Evolutionary conservation across 2,329 filamentous ascomycete genomes (phyloP).

Genomic region (Colletotrichum sp.): DNA sequence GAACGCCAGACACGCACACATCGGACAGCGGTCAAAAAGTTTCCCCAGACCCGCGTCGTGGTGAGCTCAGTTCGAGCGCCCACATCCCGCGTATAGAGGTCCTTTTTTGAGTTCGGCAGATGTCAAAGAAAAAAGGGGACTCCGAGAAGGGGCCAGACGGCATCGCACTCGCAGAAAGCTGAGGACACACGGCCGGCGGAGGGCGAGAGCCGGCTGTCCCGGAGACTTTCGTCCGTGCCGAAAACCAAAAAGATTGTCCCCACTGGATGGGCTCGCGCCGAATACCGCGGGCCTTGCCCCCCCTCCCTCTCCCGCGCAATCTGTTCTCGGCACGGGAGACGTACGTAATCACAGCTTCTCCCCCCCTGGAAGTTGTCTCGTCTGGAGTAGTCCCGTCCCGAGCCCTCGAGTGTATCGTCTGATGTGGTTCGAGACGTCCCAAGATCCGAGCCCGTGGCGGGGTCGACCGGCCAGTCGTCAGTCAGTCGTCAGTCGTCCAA

Average conservation of each 20-base stretch:
- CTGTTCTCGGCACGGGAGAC: not conserved
- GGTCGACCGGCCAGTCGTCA: not conserved
- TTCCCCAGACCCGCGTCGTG: not conserved
- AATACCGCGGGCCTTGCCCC: not conserved
- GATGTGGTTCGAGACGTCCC: constrained; percentile 13
- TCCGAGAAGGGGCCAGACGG: not conserved
- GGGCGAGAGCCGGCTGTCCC: not conserved
- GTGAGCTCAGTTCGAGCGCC: not conserved
- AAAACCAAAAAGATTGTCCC: not conserved
- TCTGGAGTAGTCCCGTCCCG: not conserved
- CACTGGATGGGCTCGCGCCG: not conserved
- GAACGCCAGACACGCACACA: not conserved
- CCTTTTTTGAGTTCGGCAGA: not conserved
- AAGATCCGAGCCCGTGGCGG: not conserved
- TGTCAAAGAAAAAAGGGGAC: not conserved
- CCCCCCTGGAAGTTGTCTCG: not conserved
- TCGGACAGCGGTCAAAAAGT: not conserved
- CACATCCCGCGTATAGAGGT: not conserved
- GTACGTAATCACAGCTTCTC: not conserved
- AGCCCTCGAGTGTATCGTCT: constrained; percentile 10
- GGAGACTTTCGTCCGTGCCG: constrained; percentile 7
- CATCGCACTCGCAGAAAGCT: not conserved
- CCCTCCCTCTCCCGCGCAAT: not conserved
- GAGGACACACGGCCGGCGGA: not conserved
- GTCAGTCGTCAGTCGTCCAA: not conserved